Conservation (phyloP, 352 stramenopile genomes). For the Phytophthora tentaculata region DNA sequence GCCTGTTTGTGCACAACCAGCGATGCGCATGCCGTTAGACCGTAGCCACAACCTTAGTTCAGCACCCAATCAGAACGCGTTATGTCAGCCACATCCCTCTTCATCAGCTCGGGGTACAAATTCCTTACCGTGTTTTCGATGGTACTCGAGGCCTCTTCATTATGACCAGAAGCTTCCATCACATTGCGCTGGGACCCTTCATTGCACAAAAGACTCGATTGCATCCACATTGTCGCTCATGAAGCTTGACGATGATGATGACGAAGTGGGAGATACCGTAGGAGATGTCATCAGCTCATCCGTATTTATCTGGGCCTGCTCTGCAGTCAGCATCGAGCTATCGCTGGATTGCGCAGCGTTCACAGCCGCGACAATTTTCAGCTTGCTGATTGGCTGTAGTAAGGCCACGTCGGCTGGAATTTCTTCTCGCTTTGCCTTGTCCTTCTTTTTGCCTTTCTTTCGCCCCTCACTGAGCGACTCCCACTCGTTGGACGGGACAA, state of each 20-base stretch:
- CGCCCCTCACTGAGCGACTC: background rate
- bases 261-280: background rate
- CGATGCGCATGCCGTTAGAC: background rate
- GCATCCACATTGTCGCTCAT: background rate
- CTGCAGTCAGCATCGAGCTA: background rate
- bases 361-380: background rate
- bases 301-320: background rate
- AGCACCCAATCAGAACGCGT: background rate
- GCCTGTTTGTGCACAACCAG: background rate
- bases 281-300: conserved; percentile 1
- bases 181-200: background rate
- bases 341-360: background rate
- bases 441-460: background rate
- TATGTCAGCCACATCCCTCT: background rate
- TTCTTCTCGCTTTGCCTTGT: background rate
- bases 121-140: conserved; percentile 1
- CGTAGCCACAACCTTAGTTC: background rate
- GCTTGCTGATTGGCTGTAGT: background rate
- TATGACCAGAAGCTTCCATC: background rate
- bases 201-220: background rate
- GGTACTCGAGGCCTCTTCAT: background rate
- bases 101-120: background rate
- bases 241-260: background rate
- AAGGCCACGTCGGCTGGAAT: background rate
- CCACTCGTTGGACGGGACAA: background rate